Conservation (phyloP, 345 rosid species). For the Citrus reticulata region DNA sequence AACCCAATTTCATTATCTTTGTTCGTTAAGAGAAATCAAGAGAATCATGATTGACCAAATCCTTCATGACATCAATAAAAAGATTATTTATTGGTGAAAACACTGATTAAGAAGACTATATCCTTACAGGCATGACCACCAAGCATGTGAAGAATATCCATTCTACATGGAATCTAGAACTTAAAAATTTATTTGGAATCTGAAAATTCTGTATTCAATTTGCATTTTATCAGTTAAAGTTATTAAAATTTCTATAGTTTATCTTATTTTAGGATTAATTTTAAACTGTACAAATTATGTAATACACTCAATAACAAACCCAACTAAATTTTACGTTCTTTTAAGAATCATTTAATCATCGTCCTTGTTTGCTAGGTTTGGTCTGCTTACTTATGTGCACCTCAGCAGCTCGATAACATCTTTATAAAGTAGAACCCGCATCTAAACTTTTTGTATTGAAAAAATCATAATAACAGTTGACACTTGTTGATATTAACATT, state of each 20-base stretch:
- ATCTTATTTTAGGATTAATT: not conserved
- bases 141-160: not conserved
- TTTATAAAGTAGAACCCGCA: not conserved
- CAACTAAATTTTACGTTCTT: not conserved
- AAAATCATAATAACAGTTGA: not conserved
- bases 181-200: not conserved
- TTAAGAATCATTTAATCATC: too few species aligned
- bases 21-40: not conserved
- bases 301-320: not conserved
- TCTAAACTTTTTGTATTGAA: not conserved
- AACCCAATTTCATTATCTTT: not conserved
- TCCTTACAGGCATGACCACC: not conserved
- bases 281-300: not conserved
- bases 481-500: conserved; percentile 13
- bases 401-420: not conserved
- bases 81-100: too few species aligned
- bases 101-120: not conserved
- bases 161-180: not conserved
- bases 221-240: not conserved
- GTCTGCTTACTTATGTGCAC: not conserved
- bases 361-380: not conserved
- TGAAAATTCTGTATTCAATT: not conserved
- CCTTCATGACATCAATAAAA: not conserved
- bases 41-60: not conserved
- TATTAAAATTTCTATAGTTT: not conserved